phyloP scores from a whole-genome alignment of 192 early-diverging fungal species.

The Coemansia sp. region DNA sequence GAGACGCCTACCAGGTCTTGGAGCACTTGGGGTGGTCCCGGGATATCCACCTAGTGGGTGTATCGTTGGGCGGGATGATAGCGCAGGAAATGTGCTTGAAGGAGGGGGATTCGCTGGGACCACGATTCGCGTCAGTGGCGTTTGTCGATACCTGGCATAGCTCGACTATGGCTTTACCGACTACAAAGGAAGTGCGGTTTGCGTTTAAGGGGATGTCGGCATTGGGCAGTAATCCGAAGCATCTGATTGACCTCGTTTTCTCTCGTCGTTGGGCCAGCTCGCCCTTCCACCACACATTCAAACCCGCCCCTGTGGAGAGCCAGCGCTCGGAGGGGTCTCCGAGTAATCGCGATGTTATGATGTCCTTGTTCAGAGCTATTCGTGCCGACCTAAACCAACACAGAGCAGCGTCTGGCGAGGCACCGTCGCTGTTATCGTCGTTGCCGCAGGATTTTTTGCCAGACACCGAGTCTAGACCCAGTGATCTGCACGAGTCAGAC shows the following conservation, averaged over 20 bases:
- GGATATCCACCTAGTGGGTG: conserved; percentile 72
- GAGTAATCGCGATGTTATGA: conserved; percentile 34
- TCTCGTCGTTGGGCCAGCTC: conserved; percentile 30
- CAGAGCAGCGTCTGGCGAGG: neutral
- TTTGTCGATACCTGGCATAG: conserved; percentile 51
- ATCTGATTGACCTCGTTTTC: conserved; percentile 45
- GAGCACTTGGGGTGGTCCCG: conserved; percentile 71
- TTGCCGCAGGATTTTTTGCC: neutral
- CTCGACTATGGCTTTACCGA: conserved; percentile 37
- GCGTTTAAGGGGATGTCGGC: conserved; percentile 47
- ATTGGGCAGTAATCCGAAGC: conserved; percentile 28
- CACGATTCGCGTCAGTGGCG: conserved; percentile 29
- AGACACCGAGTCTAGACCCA: neutral
- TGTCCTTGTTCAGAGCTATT: conserved; percentile 28
- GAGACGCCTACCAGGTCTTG: conserved; percentile 67
- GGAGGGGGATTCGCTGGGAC: neutral
- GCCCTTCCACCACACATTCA: conserved; percentile 21
- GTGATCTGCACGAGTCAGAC: neutral
- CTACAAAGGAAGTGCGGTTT: conserved; percentile 43
- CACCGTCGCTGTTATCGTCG: neutral
- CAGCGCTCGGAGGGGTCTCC: neutral
- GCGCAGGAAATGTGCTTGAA: conserved; percentile 65
- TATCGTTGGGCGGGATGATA: conserved; percentile 89
- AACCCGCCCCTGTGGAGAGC: neutral
- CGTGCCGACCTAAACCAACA: conserved; percentile 16